These are phyloP conservation scores for Suhomyces kilbournensis DNA, from an alignment of 805 yeast species.

Conservation along the genomic window DNA sequence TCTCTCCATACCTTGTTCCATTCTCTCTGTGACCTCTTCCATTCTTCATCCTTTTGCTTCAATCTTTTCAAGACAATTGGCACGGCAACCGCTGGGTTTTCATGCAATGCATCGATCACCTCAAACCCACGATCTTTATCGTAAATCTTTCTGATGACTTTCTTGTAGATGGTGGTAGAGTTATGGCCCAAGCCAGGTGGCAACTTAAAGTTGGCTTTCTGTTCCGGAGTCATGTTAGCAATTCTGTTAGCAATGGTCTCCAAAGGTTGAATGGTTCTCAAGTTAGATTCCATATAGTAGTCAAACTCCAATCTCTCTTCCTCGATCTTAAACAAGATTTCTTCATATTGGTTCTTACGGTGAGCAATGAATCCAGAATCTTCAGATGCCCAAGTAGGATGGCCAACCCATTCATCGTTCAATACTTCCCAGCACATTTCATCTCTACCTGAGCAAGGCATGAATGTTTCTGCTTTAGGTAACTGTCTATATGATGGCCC, in stretches of 20 bases:
- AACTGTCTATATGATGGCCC: constrained; percentile 93
- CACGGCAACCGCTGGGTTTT: constrained; percentile 91
- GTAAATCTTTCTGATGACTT: constrained; percentile 86
- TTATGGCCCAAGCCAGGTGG: constrained; percentile 94
- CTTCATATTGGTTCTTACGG: constrained; percentile 96
- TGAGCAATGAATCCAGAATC: constrained; percentile 99
- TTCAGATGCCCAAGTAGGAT: constrained; percentile 99
- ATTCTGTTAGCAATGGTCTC: constrained; percentile 94
- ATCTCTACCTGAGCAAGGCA: constrained; percentile 98
- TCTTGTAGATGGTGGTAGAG: constrained; percentile 86
- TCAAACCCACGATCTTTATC: constrained; percentile 95
- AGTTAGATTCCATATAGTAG: constrained; percentile 89
- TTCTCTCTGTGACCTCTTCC: constrained; percentile 97
- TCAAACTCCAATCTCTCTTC: constrained; percentile 98
- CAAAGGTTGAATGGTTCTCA: constrained; percentile 90
- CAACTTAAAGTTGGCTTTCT: constrained; percentile 77
- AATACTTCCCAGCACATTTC: constrained; percentile 99
- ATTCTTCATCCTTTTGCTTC: constrained; percentile 97
- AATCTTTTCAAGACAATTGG: constrained; percentile 89
- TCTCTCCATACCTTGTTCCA: constrained; percentile 99
- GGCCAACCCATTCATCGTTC: constrained; percentile 99
- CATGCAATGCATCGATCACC: constrained; percentile 93
- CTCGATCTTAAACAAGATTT: constrained; percentile 90
- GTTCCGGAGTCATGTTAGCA: constrained; percentile 89
- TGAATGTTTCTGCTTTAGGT: constrained; percentile 89